Evolutionary conservation across 2,329 filamentous ascomycete genomes (phyloP).

Genomic region (Eutypella sp.): DNA sequence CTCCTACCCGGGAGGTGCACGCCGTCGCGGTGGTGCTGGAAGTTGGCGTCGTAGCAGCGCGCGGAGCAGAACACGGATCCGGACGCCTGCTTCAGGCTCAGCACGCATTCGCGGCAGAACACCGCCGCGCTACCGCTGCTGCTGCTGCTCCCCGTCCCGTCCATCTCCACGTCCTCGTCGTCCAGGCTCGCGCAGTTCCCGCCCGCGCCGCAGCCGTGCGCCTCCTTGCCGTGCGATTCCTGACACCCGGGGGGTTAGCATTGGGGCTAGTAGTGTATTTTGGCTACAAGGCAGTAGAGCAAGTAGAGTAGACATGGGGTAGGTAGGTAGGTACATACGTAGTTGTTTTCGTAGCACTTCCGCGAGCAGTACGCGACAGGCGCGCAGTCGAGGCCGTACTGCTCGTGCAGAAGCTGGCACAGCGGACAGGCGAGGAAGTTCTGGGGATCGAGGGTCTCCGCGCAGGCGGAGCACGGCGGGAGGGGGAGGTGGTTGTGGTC

Average conservation of each 20-base stretch:
- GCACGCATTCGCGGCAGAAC: slow-evolving; percentile 38
- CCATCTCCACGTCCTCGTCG: slow-evolving; percentile 37
- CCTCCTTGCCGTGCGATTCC: slow-evolving; percentile 33
- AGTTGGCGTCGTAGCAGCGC: slow-evolving; percentile 36
- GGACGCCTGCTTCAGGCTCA: slow-evolving; percentile 28
- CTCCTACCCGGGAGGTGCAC: slow-evolving; percentile 27
- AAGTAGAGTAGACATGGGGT: background rate
- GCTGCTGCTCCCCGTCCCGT: slow-evolving; percentile 20
- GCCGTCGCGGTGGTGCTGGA: slow-evolving; percentile 34
- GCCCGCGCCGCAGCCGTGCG: slow-evolving; percentile 38
- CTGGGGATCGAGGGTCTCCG: slow-evolving; percentile 26
- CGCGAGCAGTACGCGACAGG: slow-evolving; percentile 42
- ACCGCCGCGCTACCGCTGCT: too few species aligned
- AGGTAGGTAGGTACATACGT: slow-evolving; percentile 30
- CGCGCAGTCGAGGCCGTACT: slow-evolving; percentile 30
- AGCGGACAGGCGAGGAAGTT: slow-evolving; percentile 38
- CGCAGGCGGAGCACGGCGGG: slow-evolving; percentile 37
- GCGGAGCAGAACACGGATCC: slow-evolving; percentile 39
- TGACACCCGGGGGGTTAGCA: too few species aligned
- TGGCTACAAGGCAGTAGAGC: background rate
- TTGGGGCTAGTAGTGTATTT: slow-evolving; percentile 17
- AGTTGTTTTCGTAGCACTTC: slow-evolving; percentile 34
- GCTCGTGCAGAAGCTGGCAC: slow-evolving; percentile 37
- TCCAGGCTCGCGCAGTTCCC: slow-evolving; percentile 34
- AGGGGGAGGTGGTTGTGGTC: too few species aligned